Conservation (phyloP, 2,329 filamentous ascomycete genomes). For the Colletotrichum cuscutae region DNA sequence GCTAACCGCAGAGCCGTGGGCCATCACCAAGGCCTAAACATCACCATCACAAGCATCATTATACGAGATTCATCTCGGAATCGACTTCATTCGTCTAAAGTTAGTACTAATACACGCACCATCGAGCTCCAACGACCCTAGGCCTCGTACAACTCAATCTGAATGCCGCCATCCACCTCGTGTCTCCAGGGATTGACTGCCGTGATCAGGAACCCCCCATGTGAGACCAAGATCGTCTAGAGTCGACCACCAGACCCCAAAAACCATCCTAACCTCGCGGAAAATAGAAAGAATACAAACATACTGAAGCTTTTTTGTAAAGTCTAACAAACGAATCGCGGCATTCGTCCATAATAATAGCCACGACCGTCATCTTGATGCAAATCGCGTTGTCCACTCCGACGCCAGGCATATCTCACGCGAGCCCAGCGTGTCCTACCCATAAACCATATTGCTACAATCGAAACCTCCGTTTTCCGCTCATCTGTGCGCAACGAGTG, state of each 20-base stretch:
- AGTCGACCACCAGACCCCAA: background rate
- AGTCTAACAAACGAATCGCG: slow-evolving; percentile 22
- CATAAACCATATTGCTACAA: slow-evolving; percentile 31
- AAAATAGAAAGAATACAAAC: slow-evolving; percentile 3
- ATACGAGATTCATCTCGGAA: background rate
- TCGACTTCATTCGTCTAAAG: slow-evolving; percentile 12
- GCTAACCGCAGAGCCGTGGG: background rate
- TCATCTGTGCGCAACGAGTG: background rate
- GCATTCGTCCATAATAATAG: background rate
- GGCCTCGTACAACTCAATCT: slow-evolving; percentile 13
- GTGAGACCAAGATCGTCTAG: slow-evolving; percentile 7
- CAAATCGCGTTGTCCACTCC: slow-evolving; percentile 20
- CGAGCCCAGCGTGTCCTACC: slow-evolving; percentile 16
- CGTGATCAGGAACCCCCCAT: background rate
- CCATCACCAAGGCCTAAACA: background rate
- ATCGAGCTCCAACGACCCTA: background rate
- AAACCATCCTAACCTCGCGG: background rate
- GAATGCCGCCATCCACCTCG: background rate
- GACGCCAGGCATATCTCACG: slow-evolving; percentile 20
- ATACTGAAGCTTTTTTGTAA: slow-evolving; percentile 24
- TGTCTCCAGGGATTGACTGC: background rate
- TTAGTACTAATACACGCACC: slow-evolving; percentile 23
- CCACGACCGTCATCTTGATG: slow-evolving; percentile 25
- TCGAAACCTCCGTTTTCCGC: slow-evolving; percentile 8
- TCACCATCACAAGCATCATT: background rate